Evolutionary conservation across 352 stramenopile species (phyloP), one percentile per base, ranked within the genome.

Genomic region (Elongisporangium anandrum): DNA sequence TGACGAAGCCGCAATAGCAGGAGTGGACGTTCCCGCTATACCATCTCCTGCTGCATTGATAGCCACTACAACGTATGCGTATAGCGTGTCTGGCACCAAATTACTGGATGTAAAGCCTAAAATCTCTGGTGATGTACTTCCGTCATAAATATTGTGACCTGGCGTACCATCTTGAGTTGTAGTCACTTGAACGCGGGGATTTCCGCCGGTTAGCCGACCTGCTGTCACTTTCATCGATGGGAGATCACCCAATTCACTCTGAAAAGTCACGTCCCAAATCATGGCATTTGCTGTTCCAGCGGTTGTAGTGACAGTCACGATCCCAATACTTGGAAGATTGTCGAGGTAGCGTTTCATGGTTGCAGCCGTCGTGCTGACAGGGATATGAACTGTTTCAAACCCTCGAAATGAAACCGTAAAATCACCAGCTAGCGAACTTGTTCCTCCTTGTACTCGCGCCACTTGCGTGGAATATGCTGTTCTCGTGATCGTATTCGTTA

Each of bases 201-300:
- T 79, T 2, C 78, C 81, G 16, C 88, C 86, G 4, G 68, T 92
- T 9, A 99, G 72, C 19, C 94, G 77, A 0, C 94, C 96, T 20
- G 77, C 77, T 1, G 95, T 98, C 17, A 88, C 79, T 57, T 86
- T 77, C 75, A 99, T 92, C 48, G 94, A 63, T 8, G 95, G 94
- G 16, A 99, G 62, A 64, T 99, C 84, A 1, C 96, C 95, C n/a
- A 97, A 68, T 54, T 98, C 89, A 9, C 92, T 97, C 19, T 95
- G 54, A 62, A 99, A 99, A 3, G 85, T 96, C 5, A 98, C 75
- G 38, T 85, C 81, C 95, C 95, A 98, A 1, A 54, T 72, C 70
- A 82, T 87, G 0, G 72, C 75, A 52, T 94, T 96, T 61, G 94
- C 76, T 2, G 65, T 50, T 0, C 75, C 70, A 4, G 81, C 65